These are phyloP conservation scores for Corrigiola litoralis DNA, from an alignment of 179 eudicot genomes.

Conservation along the genomic window DNA sequence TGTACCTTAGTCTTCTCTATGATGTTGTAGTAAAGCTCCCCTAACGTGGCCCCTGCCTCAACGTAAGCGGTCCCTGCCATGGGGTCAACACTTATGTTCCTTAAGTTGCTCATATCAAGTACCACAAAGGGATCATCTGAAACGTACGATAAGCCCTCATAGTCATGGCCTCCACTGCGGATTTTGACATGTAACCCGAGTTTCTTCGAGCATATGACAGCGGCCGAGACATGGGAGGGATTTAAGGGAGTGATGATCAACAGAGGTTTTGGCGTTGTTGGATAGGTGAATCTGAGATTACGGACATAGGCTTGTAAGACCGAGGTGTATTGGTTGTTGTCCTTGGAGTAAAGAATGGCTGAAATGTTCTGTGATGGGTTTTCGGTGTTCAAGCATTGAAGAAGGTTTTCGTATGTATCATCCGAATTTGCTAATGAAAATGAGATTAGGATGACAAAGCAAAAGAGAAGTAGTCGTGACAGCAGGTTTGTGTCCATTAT, in stretches of 20 bases:
- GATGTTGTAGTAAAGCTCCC: slow-evolving; percentile 29
- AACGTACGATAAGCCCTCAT: slow-evolving; percentile 17
- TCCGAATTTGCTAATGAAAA: not conserved
- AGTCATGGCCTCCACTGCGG: slow-evolving; percentile 33
- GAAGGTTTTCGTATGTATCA: slow-evolving; percentile 3
- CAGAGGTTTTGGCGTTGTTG: slow-evolving; percentile 10
- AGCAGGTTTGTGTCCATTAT: not conserved
- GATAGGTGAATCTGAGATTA: slow-evolving; percentile 8
- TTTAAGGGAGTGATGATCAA: slow-evolving; percentile 16
- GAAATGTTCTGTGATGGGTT: not conserved
- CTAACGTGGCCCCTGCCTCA: slow-evolving; percentile 17
- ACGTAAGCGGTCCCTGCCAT: slow-evolving; percentile 11
- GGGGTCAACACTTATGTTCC: not conserved
- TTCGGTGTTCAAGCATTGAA: slow-evolving; percentile 12
- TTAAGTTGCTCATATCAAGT: slow-evolving; percentile 12
- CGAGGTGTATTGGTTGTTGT: slow-evolving; percentile 2
- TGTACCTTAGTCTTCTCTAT: slow-evolving; percentile 16
- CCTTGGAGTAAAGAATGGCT: slow-evolving; percentile 7
- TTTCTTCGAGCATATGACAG: not conserved
- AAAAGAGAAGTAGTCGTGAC: too few relatives aligned
- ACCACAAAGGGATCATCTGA: not conserved
- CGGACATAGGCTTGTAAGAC: slow-evolving; percentile 5
- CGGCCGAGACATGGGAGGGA: slow-evolving; percentile 12
- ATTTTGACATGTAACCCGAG: slow-evolving; percentile 10
- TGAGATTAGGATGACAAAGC: not conserved